Base-by-base conservation (phyloP, 2,329 filamentous ascomycete genomes). In the Hypoxylon sp. region DNA sequence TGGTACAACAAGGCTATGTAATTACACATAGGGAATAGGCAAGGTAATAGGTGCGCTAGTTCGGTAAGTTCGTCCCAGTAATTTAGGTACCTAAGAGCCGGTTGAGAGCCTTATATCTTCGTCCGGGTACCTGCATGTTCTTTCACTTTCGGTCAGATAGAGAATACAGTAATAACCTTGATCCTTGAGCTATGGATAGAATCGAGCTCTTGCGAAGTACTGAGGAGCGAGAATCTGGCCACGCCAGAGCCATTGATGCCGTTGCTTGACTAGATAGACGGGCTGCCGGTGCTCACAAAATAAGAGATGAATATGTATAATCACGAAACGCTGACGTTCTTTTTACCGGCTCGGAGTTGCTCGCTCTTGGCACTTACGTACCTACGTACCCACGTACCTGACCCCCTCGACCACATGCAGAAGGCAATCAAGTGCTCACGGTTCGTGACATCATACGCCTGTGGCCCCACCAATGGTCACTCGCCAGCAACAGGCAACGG, bases 381-480 rank as follows among this genome's bases (percentile, higher is more conserved):
- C 46, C 48, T 50, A 57, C 7, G 54, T 68, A 62, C 46, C 48
- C 44, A 57, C 7, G 54, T 66, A 61, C 10, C 31, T 63, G 22
- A n/a, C 4, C 30, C 31, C 44, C 37, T 40, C 17, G 58, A 10
- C 30, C 62, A 67, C 67, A 69, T 70, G 68, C 61, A 59, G 46
- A 50, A 58, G 48, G 50, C 63, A 67, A 69, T 69, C 69, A 66
- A 69, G 61, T 71, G 61, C 40, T 55, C 40, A 57, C 35, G 37
- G 50, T 48, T 40, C 64, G 64, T 72, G 70, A 70, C 68, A 70
- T 70, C 64, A 72, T 68, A 62, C 30, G 64, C 60, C 63, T 13
- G 50, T 67, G 58, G 55, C 46, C 44, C 61, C 68, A 71, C 70
- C 68, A 70, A 70, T 64, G 37, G 66, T 65, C 68, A 64, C 57